Evolutionary conservation across 2,329 filamentous ascomycete genomes (phyloP), one percentile per base, ranked within the genome.

Genomic region (Aspergillus sp.): DNA sequence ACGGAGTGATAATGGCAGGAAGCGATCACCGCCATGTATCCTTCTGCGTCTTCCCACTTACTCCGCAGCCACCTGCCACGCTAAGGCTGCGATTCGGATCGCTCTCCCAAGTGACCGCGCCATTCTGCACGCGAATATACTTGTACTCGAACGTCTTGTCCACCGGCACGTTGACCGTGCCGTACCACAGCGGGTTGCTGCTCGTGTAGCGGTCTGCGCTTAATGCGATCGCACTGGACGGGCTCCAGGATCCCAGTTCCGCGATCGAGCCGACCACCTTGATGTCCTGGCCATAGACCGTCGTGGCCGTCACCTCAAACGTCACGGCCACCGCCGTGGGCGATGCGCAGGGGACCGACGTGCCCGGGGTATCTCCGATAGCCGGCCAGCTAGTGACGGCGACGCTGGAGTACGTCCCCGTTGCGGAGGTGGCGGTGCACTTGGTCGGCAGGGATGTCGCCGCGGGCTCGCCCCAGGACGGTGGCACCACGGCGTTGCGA

Each of bases 71-170:
- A n/a, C 65, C 67, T 3, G 76, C 75, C 12, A 81, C 75, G 4
- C 42, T 12, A n/a, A 42, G 36, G 36, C 36, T 42, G 36, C 75
- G 73, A 62, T 81, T 80, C 1, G 77, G 73, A 60, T 88, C 87
- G 49, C 76, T 78, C 77, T 91, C 89, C 88, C 89, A 91, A 6
- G 74, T 78, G 11, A 89, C 74, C 0, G 75, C 75, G 1, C 86
- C 84, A 67, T 85, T 69, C 60, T 79, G 79, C 47, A 88, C 80
- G 26, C 84, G 83, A 65, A 91, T 84, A 68, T 85, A 92, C 78
- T 91, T 91, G 73, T 90, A 91, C 75, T 86, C 69, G 52, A 91
- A 78, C 6, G 72, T 76, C 59, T 79, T 77, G 1, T 87, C 87
- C 0, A 84, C 79, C 1, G 78, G 72, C 12, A 92, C 75, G 2